Evolutionary conservation across 768 basidiomycete species (phyloP), one percentile per base, ranked within the genome.

Genomic region (Collybia nuda): DNA sequence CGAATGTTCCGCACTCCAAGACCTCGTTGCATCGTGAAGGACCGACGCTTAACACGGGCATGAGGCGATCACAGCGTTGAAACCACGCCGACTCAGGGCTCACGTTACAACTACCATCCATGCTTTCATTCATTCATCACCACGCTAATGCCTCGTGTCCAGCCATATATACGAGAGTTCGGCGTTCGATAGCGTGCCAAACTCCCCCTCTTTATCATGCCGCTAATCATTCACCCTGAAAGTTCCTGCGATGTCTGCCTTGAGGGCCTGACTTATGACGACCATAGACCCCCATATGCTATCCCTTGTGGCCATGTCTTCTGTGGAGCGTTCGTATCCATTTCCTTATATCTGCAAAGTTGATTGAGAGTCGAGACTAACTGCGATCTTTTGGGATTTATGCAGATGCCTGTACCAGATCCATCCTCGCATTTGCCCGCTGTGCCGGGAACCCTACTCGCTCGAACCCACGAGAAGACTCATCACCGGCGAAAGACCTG

Each of bases 261-360:
- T 52, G 84, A 86, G 48, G 67, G 72, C 22, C 88, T 87, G 64
- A 67, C 75, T 38, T 81, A 79, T 68, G 70, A 78, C 37, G 72
- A 71, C 19, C 63, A 73, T 29, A 76, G 76, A 59, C 71, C 78
- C 41, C 88, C 87, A 4, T 80, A 86, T 63, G 84, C 81, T 11
- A 88, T 90, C 54, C 78, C 83, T 22, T 91, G 88, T 59, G 88
- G 88, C 32, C 86, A 90, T 66, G 77, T 87, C 32, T 89, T 90
- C 71, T 90, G 88, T 62, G 72, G 73, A 61, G 64, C 70, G 87
- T 88, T 62, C 63, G 85, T 46, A 41, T 11, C 76, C 42, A 24
- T 41, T 32, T 23, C 48, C 26, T 23, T 32, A 26, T 2, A 14
- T 26, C 28, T 14, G 1, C 9, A 14, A 21, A 15, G 22, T n/a